Conservation (phyloP, 108 stramenopile species). For the Skeletonema menzelii region DNA sequence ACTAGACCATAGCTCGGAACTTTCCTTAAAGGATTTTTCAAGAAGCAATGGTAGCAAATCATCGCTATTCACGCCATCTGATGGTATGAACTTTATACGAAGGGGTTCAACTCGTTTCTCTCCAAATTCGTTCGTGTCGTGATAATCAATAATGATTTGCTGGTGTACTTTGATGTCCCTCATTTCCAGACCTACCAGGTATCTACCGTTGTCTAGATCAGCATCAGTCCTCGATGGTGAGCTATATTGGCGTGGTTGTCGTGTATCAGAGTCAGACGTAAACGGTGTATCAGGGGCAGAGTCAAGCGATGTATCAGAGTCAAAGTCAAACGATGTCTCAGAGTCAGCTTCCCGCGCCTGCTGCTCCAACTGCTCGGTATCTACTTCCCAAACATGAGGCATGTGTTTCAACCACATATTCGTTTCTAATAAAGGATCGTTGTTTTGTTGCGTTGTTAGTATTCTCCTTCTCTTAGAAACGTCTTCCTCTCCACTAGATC, state of each 20-base stretch:
- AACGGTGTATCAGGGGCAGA: background rate
- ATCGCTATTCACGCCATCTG: background rate
- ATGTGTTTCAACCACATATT: background rate
- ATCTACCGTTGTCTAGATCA: conserved; percentile 39
- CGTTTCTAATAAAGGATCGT: background rate
- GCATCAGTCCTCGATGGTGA: conserved; percentile 10
- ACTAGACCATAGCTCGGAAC: conserved; percentile 19
- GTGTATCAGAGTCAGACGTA: background rate
- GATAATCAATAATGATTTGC: conserved; percentile 42
- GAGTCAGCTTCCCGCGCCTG: background rate
- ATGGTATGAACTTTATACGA: conserved; percentile 27
- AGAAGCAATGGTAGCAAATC: conserved; percentile 9
- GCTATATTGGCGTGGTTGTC: background rate
- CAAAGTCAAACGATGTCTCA: background rate
- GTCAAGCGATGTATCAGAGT: background rate
- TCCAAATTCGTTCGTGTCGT: conserved; percentile 4
- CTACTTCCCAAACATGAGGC: background rate
- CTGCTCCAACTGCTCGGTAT: background rate
- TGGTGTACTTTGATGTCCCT: conserved; percentile 36
- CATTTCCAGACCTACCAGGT: conserved; percentile 41
- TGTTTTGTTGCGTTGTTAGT: background rate
- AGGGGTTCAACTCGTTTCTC: conserved; percentile 16
- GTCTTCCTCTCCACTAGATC: background rate
- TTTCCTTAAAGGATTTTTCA: conserved; percentile 19
- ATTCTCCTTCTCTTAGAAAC: conserved; percentile 4